phyloP scores from a whole-genome alignment of 2,329 filamentous ascomycete species.

The Microsporum audouinii region DNA sequence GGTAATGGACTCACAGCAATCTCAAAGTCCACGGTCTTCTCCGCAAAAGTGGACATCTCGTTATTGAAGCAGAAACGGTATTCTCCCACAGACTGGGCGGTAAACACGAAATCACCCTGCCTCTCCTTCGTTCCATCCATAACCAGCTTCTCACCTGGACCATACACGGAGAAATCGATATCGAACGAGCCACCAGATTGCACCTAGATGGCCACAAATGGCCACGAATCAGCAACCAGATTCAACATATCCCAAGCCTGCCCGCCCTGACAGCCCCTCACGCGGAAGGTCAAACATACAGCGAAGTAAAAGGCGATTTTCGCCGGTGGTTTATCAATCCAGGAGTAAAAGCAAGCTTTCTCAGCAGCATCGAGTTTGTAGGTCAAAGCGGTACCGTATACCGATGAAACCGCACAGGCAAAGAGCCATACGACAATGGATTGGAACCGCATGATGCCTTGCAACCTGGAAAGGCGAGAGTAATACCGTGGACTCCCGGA shows the following conservation, averaged over 20 bases:
- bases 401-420: conserved; percentile 58
- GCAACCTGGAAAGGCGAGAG: neutral
- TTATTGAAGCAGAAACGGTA: conserved; percentile 99
- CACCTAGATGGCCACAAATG: conserved; percentile 46
- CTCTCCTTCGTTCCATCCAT: conserved; percentile 81
- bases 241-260: neutral
- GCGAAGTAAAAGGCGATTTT: conserved; percentile 99
- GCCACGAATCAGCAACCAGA: neutral
- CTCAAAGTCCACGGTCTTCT: conserved; percentile 97
- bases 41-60: conserved; percentile 92
- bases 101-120: conserved; percentile 97
- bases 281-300: conserved; percentile 44
- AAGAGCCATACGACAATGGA: conserved; percentile 55
- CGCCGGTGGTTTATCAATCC: conserved; percentile 62
- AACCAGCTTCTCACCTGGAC: conserved; percentile 68
- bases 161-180: conserved; percentile 80
- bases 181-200: conserved; percentile 98
- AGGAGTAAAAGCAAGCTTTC: conserved; percentile 87
- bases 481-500: neutral
- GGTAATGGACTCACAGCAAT: conserved; percentile 57
- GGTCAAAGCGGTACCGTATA: conserved; percentile 80
- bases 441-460: conserved; percentile 51
- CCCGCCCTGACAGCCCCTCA: neutral
- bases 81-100: conserved; percentile 73
- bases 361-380: conserved; percentile 86